Base-by-base conservation (phyloP, 1,284 basidiomycete genomes). In the Termitomyces sp. region DNA sequence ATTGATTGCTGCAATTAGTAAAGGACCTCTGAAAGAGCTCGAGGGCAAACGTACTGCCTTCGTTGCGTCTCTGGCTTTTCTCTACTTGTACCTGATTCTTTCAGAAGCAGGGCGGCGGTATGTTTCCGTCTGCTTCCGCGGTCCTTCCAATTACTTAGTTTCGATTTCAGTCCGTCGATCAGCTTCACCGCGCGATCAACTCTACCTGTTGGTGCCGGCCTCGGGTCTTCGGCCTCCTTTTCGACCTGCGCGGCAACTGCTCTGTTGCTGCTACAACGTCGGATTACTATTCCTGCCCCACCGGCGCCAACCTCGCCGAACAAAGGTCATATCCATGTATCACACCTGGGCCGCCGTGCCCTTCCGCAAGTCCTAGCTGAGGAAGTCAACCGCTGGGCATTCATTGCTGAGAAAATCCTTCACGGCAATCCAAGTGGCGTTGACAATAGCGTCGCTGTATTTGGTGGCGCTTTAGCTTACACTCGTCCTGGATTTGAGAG, bases 351-450 rank as follows among this genome's bases (percentile, higher is more conserved):
- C 45, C 80, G 86, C 33, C 78, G 81, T 30, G 83, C 84, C 34
- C 78, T 91, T 61, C 73, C 83, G 6, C 70, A 73, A 41, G 69
- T 73, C 34, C 72, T 78, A 28, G 89, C 92, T 4, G 85, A 92
- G 61, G 78, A 87, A 61, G 84, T 95, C 61, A 98, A 99, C 70
- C 78, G 80, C 45, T 98, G 94, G 88, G 94, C 97, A 17, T 99
- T 98, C 73, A 75, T 98, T 47, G 83, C 90, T 5, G 97, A 99
- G 73, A 98, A 98, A 72, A 91, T 99, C 36, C 76, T 98, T 50
- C 97, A 99, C 68, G 97, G 97, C 2, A 99, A 94, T 65, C 97
- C 97, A 0, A 96, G 92, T 56, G 97, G 97, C 19, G 92, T 99
- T 33, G 97, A 99, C 71, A 99, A 99, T 70, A 90, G 94, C 15